A percentile compares a stretch with the other conserved stretches of the same genome.
These are phyloP conservation scores for Barnettozyma populi DNA, from an alignment of 805 yeast genomes.

Conservation along the genomic window DNA sequence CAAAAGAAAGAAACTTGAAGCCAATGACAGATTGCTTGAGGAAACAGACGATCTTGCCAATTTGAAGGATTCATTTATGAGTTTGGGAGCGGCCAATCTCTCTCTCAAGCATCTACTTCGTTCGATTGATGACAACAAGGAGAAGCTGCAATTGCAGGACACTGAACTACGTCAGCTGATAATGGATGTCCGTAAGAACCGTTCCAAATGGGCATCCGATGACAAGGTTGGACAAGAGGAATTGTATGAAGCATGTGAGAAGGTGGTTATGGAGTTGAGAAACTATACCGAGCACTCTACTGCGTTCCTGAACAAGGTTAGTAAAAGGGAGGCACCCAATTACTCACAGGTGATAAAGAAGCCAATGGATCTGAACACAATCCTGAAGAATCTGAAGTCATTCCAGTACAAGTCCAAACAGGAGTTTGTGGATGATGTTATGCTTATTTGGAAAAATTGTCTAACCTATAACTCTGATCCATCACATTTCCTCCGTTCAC, in stretches of 20 bases:
- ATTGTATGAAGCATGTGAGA: conserved; percentile 94
- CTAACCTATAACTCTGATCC: conserved; percentile 92
- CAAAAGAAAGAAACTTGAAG: conserved; percentile 72
- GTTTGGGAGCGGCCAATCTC: conserved; percentile 68
- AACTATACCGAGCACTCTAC: conserved; percentile 95
- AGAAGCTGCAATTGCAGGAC: conserved; percentile 70
- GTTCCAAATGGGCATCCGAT: conserved; percentile 98
- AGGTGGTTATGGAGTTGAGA: conserved; percentile 83
- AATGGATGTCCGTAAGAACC: conserved; percentile 87
- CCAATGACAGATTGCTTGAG: conserved; percentile 64
- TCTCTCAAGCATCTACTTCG: conserved; percentile 76
- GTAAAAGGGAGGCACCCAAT: conserved; percentile 96
- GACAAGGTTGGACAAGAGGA: conserved; percentile 97
- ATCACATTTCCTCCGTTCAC: conserved; percentile 80
- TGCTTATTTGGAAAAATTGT: conserved; percentile 95
- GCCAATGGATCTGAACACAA: conserved; percentile 97
- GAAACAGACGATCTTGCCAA: conserved; percentile 9
- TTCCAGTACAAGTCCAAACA: conserved; percentile 79
- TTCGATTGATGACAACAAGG: conserved; percentile 73
- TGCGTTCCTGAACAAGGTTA: conserved; percentile 92
- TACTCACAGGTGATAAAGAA: conserved; percentile 83
- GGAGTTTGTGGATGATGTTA: conserved; percentile 91
- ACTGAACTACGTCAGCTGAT: conserved; percentile 78
- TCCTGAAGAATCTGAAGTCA: conserved; percentile 78
- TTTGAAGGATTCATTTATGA: conserved; percentile 30